Percentiles rank a stretch among this genome's conserved stretches.
Evolutionary conservation across 352 stramenopile species (phyloP).

Genomic region (Pythium aristosporum): DNA sequence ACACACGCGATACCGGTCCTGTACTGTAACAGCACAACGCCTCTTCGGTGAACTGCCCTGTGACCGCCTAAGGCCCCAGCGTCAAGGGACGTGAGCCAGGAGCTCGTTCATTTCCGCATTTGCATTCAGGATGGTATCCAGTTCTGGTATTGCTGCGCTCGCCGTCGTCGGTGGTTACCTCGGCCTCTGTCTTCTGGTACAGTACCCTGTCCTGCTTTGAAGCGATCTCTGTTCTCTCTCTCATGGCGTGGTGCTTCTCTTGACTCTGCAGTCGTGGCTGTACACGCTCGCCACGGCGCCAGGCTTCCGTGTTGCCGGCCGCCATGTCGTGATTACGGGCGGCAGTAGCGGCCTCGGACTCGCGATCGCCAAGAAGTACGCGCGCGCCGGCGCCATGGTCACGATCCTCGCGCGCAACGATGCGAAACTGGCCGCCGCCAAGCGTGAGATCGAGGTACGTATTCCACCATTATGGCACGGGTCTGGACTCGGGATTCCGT

Average conservation of each 20-base stretch:
- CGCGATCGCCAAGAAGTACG: slow-evolving; percentile 59
- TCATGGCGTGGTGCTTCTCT: background rate
- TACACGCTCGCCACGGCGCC: slow-evolving; percentile 41
- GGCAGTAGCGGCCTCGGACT: slow-evolving; percentile 45
- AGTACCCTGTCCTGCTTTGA: background rate
- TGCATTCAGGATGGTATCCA: background rate
- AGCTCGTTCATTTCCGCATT: no score
- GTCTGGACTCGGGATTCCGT: no score
- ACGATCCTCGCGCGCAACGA: slow-evolving; percentile 41
- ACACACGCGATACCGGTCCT: no score
- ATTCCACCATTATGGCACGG: slow-evolving; percentile 1
- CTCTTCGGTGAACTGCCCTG: no score
- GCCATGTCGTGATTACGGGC: slow-evolving; percentile 58
- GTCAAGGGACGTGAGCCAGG: no score
- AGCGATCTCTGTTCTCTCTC: background rate
- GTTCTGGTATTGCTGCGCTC: background rate
- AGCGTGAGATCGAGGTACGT: slow-evolving; percentile 32
- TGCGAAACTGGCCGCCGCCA: slow-evolving; percentile 33
- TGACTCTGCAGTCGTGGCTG: slow-evolving; percentile 39
- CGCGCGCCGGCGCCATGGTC: slow-evolving; percentile 42
- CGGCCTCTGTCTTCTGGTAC: slow-evolving; percentile 47
- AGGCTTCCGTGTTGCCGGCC: slow-evolving; percentile 43
- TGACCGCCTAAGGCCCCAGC: no score
- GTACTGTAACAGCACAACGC: no score
- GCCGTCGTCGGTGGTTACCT: slow-evolving; percentile 17